Conservation (phyloP, 2,329 filamentous ascomycete species). For the Trichoderma atrobrunneum region DNA sequence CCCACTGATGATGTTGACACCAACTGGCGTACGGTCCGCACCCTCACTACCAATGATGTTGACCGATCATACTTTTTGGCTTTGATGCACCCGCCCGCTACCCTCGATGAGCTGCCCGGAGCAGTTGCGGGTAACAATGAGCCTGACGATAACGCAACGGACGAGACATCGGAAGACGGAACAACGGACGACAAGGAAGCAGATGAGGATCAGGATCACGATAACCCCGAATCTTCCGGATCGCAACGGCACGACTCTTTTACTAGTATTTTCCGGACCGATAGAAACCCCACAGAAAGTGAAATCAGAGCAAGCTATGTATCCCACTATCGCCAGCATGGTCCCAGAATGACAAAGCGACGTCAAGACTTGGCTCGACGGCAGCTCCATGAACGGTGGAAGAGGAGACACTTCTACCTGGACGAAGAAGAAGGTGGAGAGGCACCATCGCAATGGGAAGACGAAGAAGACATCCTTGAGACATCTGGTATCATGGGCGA, state of each 20-base stretch:
- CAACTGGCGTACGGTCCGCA: slow-evolving; percentile 36
- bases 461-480: slow-evolving; percentile 55
- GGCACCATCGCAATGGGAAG: slow-evolving; percentile 62
- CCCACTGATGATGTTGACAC: slow-evolving; percentile 34
- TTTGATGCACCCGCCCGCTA: slow-evolving; percentile 45
- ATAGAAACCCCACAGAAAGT: slow-evolving; percentile 38
- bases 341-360: slow-evolving; percentile 39
- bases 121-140: slow-evolving; percentile 37
- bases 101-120: slow-evolving; percentile 42
- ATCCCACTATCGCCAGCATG: slow-evolving; percentile 35
- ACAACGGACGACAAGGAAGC: slow-evolving; percentile 27
- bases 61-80: slow-evolving; percentile 44
- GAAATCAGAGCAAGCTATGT: slow-evolving; percentile 40
- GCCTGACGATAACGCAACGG: slow-evolving; percentile 26
- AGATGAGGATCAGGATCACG: slow-evolving; percentile 25
- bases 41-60: slow-evolving; percentile 30
- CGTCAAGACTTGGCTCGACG: slow-evolving; percentile 46
- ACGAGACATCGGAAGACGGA: slow-evolving; percentile 25
- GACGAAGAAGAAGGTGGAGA: slow-evolving; percentile 77
- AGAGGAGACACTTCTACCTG: slow-evolving; percentile 73
- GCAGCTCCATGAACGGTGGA: slow-evolving; percentile 69
- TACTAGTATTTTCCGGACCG: slow-evolving; percentile 15
- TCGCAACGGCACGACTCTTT: slow-evolving; percentile 3
- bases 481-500: slow-evolving; percentile 36
- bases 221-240: background rate